A percentile compares a stretch with the other conserved stretches of the same genome.
Conservation (phyloP, 2,329 filamentous ascomycete genomes). For the Cryoendolithus antarcticus region DNA sequence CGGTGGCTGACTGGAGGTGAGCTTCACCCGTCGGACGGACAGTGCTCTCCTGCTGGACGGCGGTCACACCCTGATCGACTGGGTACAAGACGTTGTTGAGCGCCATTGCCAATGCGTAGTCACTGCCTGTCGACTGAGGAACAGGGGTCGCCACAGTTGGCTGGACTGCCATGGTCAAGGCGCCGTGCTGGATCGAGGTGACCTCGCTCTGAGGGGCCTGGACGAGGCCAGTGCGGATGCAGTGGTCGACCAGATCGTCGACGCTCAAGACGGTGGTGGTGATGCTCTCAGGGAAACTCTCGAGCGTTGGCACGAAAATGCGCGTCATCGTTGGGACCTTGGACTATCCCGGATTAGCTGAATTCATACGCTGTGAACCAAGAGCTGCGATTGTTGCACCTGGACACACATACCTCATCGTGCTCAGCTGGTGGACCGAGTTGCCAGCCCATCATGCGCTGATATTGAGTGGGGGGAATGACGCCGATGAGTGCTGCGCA, state of each 20-base stretch:
- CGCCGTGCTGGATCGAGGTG: conserved; percentile 7
- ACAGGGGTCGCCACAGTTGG: neutral
- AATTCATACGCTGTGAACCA: neutral
- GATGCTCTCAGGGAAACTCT: conserved; percentile 10
- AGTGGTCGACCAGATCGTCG: conserved; percentile 22
- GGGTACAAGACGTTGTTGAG: no score
- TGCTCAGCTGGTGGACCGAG: conserved; percentile 15
- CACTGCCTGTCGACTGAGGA: no score
- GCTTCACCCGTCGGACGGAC: no score
- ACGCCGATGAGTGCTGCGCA: conserved; percentile 37
- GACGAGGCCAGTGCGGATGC: conserved; percentile 17
- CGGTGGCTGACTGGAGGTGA: no score
- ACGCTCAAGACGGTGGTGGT: conserved; percentile 20
- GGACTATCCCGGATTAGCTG: conserved; percentile 1
- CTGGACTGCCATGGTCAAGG: conserved; percentile 13
- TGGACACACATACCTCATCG: conserved; percentile 4
- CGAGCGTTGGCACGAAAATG: conserved; percentile 9
- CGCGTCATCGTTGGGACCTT: conserved; percentile 3
- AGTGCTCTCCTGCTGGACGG: no score
- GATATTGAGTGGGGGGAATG: conserved; percentile 33
- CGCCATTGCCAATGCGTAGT: no score
- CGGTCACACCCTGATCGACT: no score
- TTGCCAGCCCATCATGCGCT: conserved; percentile 36
- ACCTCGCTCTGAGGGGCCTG: conserved; percentile 8
- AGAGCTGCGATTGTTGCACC: neutral